phyloP scores from a whole-genome alignment of 495 filamentous ascomycete genomes.

The Aspergillus carlsbadensis region DNA sequence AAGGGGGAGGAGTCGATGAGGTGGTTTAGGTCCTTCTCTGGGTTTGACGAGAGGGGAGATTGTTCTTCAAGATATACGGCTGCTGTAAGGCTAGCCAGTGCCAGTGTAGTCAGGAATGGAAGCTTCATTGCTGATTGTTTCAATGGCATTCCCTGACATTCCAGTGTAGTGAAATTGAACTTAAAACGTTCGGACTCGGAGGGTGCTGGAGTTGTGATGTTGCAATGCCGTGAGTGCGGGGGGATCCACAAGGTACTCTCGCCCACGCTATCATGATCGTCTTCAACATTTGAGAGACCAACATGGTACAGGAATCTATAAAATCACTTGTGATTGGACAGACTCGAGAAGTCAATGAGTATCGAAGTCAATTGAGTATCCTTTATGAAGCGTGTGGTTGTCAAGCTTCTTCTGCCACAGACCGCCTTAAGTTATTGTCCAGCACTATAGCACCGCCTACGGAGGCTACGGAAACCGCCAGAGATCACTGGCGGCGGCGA shows the following conservation, averaged over 20 bases:
- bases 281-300: not conserved
- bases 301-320: not conserved
- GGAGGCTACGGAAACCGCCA: not conserved
- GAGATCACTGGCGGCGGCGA: not conserved
- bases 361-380: not conserved
- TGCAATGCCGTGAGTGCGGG: conserved; percentile 3
- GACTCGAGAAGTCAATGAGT: not conserved
- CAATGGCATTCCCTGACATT: not conserved
- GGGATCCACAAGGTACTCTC: not conserved
- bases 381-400: too few species aligned
- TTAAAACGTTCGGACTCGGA: not conserved
- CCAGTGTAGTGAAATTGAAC: not conserved
- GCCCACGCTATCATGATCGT: not conserved
- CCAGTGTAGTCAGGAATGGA: conserved; percentile 23
- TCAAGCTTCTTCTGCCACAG: too few species aligned
- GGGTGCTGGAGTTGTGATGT: not conserved
- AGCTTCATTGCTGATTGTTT: conserved; percentile 10
- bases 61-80: conserved; percentile 21
- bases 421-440: conserved; percentile 1
- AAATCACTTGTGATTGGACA: not conserved
- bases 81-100: conserved; percentile 16
- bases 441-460: conserved; percentile 4
- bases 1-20: conserved; percentile 49
- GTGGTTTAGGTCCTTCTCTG: conserved; percentile 18
- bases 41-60: conserved; percentile 3